Evolutionary conservation across 345 rosid species (phyloP), one percentile per base, ranked within the genome.

Genomic region (Eucalyptus pumila): DNA sequence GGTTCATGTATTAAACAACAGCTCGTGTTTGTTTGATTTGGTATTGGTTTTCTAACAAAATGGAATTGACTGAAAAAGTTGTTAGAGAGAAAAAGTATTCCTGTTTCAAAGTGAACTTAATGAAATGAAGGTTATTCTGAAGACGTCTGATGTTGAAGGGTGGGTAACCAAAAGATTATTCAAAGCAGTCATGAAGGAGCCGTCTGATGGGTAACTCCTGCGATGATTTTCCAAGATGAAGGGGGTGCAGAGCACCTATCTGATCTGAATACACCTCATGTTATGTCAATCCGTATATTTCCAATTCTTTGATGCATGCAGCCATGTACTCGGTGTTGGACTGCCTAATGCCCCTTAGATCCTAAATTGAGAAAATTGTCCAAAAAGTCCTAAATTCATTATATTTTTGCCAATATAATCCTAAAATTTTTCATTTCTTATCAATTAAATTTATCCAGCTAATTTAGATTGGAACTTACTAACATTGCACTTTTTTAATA

Each of bases 381-480:
- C 9, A 51, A 51, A 51, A 51, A 51, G 8, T 51, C 2, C 23
- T 51, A 51, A 51, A 51, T 6, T 1, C 9, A 17, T 51, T 51
- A 3, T 3, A 7, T 6, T 17, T 51, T 51, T 51, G 23, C 2
- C 23, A 51, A 51, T 51, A 17, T 4, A 51, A 7, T 51, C 23
- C 0, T 51, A 17, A 51, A 1, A 0, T 17, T 51, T 52, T 52
- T 52, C 24, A 17, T 17, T 52, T 17, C 2, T 52, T 17, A 52
- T 1, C 2, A 52, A 52, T 51, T 52, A 52, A 52, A 8, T 52
- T 1, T 51, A 52, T 52, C 2, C 2, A 1, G 56, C 24, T 7
- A 52, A 52, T 52, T 51, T 51, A 0, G 1, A 51, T 0, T 52
- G 0, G 4, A 51, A 51, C 1, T 50, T 17, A 51, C 0, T 17